Percentiles rank a stretch among this genome's conserved stretches.
These are phyloP conservation scores for Postia placenta DNA, from an alignment of 768 basidiomycete genomes.

Conservation along the genomic window DNA sequence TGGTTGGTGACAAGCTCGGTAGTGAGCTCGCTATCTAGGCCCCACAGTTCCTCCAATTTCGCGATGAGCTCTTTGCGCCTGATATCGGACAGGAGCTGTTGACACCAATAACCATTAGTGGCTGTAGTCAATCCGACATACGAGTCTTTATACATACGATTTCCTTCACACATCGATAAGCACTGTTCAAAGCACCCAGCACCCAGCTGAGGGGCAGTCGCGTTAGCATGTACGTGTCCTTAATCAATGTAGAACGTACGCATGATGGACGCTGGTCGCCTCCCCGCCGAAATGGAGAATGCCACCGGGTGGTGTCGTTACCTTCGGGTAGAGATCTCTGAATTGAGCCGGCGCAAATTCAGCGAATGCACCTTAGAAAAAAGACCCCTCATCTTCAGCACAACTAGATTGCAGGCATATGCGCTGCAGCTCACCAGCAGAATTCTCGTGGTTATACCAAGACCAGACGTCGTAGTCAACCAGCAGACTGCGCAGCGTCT, in stretches of 20 bases:
- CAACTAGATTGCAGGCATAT: too few species aligned
- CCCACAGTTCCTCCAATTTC: neutral
- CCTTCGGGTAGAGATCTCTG: constrained; percentile 9
- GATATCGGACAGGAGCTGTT: too few species aligned
- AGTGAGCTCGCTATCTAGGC: neutral
- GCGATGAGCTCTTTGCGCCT: neutral
- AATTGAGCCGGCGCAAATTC: constrained; percentile 32
- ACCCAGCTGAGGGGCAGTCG: neutral
- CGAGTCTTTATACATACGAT: too few species aligned
- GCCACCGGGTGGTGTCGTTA: constrained; percentile 8
- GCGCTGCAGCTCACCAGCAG: constrained; percentile 9
- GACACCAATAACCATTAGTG: too few species aligned
- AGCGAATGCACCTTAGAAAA: constrained; percentile 27
- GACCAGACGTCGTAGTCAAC: neutral
- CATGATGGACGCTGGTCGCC: constrained; percentile 29
- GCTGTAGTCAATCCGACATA: too few species aligned
- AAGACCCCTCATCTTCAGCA: too few species aligned
- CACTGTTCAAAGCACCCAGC: neutral
- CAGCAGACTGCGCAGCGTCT: neutral
- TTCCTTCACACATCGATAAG: neutral
- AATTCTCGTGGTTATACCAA: neutral
- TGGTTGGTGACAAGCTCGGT: neutral
- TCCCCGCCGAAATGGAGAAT: constrained; percentile 34
- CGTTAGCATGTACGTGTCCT: constrained; percentile 1
- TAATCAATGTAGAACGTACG: constrained; percentile 12